These are phyloP conservation scores for Bolboschoenus planiculmis DNA, from an alignment of 176 grass and related monocot genomes.

Conservation along the genomic window DNA sequence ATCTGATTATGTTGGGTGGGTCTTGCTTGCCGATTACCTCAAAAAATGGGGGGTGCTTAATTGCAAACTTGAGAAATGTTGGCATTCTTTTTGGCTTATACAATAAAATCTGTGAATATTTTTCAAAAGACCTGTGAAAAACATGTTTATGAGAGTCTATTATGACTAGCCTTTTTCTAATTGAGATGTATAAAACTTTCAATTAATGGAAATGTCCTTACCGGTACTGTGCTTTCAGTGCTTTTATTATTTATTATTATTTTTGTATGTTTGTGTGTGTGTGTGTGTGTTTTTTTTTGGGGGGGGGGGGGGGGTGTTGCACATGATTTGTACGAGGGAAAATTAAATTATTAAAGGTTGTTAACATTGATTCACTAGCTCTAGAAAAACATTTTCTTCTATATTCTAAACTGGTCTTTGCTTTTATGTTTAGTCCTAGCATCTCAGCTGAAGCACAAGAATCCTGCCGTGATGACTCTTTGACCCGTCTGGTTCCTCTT, in stretches of 20 bases:
- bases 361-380: neutral
- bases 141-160: neutral
- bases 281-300: no score
- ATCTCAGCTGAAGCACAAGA: conserved; percentile 53
- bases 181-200: neutral
- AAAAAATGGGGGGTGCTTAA: neutral
- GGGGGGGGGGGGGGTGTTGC: neutral
- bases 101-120: neutral
- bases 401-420: neutral
- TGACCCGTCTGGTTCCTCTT: conserved; percentile 57
- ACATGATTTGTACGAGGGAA: neutral
- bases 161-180: neutral
- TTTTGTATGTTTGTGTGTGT: no score
- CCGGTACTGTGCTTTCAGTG: neutral
- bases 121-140: neutral
- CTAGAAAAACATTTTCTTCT: neutral
- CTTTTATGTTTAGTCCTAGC: conserved; percentile 48
- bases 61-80: neutral
- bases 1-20: neutral
- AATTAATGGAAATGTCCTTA: neutral
- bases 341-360: neutral
- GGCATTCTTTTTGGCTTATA: neutral
- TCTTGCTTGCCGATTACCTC: neutral
- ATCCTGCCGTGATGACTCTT: conserved; percentile 48
- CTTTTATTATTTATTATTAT: no score